These are phyloP conservation scores for Pichia scutulata DNA, from an alignment of 805 yeast genomes.

Conservation along the genomic window DNA sequence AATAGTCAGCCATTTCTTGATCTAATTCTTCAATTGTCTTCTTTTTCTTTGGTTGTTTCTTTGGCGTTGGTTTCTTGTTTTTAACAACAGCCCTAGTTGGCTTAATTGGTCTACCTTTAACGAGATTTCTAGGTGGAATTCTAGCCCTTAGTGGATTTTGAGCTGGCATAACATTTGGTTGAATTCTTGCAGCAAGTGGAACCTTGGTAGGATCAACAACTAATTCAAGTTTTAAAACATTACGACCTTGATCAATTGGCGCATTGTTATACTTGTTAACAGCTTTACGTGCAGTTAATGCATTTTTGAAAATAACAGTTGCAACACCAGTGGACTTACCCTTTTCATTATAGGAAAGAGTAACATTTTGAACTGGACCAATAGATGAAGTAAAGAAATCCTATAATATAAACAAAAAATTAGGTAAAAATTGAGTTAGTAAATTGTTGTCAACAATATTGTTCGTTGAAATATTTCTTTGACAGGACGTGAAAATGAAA, in stretches of 20 bases:
- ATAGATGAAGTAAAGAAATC: conserved; percentile 83
- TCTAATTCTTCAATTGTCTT: conserved; percentile 91
- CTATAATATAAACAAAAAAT: conserved; percentile 32
- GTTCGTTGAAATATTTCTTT: not conserved
- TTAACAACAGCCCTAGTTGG: conserved; percentile 14
- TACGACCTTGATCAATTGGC: conserved; percentile 82
- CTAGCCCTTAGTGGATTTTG: conserved; percentile 34
- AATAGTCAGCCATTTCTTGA: conserved; percentile 97
- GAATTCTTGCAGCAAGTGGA: conserved; percentile 69
- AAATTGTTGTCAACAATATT: not conserved
- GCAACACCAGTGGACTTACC: conserved; percentile 93
- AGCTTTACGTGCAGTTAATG: conserved; percentile 68
- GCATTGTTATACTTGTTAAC: conserved; percentile 84
- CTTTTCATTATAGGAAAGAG: conserved; percentile 72
- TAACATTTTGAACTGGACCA: conserved; percentile 72
- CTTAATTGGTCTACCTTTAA: conserved; percentile 15
- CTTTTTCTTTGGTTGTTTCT: conserved; percentile 35
- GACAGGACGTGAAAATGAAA: not conserved
- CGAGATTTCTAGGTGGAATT: conserved; percentile 25
- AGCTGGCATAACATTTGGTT: conserved; percentile 32
- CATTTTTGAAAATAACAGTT: conserved; percentile 65
- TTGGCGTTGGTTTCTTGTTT: conserved; percentile 10
- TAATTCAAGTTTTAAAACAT: conserved; percentile 69
- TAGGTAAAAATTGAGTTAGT: conserved; percentile 14
- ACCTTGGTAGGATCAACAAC: conserved; percentile 76